Conservation (phyloP, 2,329 filamentous ascomycete species). For the Aspergillus pseudoglaucus region DNA sequence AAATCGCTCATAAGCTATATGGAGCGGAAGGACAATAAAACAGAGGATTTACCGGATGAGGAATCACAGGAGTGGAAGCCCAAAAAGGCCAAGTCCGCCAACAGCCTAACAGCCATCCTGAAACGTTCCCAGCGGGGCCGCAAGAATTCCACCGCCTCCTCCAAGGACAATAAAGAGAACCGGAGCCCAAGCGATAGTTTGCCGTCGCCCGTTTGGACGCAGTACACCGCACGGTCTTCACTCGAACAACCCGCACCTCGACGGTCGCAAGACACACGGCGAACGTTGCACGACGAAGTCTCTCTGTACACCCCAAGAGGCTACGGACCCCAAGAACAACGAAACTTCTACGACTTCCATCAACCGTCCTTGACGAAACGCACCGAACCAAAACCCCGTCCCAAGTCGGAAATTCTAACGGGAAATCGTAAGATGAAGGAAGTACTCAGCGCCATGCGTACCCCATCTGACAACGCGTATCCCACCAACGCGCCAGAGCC, state of each 20-base stretch:
- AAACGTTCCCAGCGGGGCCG: constrained; percentile 65
- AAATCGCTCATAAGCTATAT: constrained; percentile 43
- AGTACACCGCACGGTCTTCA: constrained; percentile 53
- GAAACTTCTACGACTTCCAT: constrained; percentile 52
- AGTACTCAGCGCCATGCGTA: constrained; percentile 22
- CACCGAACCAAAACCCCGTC: constrained; percentile 39
- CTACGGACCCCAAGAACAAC: constrained; percentile 56
- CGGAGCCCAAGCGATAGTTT: constrained; percentile 52
- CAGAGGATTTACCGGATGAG: constrained; percentile 24
- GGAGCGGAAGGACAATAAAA: constrained; percentile 38
- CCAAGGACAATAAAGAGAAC: constrained; percentile 71
- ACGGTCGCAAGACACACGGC: constrained; percentile 40
- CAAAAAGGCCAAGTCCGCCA: constrained; percentile 74
- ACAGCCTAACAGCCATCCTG: constrained; percentile 72
- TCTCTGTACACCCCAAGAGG: constrained; percentile 53
- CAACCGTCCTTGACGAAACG: constrained; percentile 40
- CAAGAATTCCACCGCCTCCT: constrained; percentile 46
- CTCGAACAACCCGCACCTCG: constrained; percentile 29
- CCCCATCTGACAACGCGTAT: constrained; percentile 18
- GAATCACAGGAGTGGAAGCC: constrained; percentile 38
- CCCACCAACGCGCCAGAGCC: constrained; percentile 9
- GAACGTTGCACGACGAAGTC: constrained; percentile 49
- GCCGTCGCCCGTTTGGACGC: constrained; percentile 70
- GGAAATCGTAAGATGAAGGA: constrained; percentile 36
- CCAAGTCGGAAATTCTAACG: constrained; percentile 46